A percentile compares a stretch with the other conserved stretches of the same genome.
Conservation (phyloP, 345 rosid genomes). For the Aegle marmelos region DNA sequence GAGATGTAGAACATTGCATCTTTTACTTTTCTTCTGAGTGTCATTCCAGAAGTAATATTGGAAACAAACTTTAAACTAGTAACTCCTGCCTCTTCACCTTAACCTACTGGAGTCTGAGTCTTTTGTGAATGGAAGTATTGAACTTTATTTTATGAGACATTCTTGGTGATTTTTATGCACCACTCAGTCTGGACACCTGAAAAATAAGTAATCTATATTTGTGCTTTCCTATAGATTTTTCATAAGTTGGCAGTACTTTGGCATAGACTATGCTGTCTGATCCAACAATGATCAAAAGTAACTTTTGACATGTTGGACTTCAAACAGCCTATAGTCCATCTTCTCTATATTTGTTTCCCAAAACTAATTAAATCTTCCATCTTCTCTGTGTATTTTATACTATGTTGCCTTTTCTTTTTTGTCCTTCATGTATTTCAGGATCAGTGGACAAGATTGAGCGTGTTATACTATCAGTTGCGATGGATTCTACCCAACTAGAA, state of each 20-base stretch:
- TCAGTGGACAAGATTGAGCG: slow-evolving; percentile 26
- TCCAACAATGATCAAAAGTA: neutral
- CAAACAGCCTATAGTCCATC: neutral
- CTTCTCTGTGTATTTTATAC: neutral
- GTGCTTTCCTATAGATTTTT: neutral
- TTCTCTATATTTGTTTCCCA: neutral
- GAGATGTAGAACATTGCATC: neutral
- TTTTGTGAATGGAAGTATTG: neutral
- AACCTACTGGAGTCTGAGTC: neutral
- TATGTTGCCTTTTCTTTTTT: neutral
- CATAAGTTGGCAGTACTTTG: neutral
- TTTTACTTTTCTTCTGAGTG: neutral
- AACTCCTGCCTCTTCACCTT: neutral
- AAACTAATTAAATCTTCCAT: neutral
- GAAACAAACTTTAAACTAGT: neutral
- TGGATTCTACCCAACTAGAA: slow-evolving; percentile 77
- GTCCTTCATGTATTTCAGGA: slow-evolving; percentile 14
- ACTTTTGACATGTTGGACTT: neutral
- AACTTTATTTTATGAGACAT: neutral
- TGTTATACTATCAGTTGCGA: slow-evolving; percentile 34
- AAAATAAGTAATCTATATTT: neutral
- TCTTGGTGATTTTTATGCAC: neutral
- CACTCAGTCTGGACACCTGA: neutral
- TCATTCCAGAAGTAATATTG: neutral
- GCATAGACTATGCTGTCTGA: neutral